phyloP scores from a whole-genome alignment of 805 yeast genomes.

The Candida maesae region DNA sequence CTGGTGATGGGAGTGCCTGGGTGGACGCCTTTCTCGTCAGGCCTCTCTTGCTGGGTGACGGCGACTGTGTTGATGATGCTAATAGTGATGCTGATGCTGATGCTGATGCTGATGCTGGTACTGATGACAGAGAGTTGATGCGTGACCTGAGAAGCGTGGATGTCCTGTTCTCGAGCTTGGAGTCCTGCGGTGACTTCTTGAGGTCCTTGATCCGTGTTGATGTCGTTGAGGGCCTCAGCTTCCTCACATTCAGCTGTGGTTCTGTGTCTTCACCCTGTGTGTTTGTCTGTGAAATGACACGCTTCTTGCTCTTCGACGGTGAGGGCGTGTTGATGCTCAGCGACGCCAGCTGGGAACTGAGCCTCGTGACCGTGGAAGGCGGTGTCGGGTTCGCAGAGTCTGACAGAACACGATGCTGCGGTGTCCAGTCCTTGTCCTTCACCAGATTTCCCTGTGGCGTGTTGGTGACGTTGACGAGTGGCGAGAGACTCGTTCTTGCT shows the following conservation, averaged over 20 bases:
- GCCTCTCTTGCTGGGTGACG: conserved; percentile 4
- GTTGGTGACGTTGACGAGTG: conserved; percentile 8
- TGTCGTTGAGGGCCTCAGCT: neutral
- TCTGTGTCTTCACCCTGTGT: conserved; percentile 4
- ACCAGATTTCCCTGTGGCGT: neutral
- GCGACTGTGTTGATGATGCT: neutral
- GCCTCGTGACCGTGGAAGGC: conserved; percentile 20
- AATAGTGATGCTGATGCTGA: no score
- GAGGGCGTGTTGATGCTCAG: conserved; percentile 14
- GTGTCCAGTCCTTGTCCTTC: neutral
- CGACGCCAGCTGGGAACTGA: conserved; percentile 13
- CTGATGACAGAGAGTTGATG: no score
- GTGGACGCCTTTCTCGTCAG: conserved; percentile 7
- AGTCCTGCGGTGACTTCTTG: neutral
- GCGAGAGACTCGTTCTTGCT: conserved; percentile 11
- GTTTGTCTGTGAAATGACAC: conserved; percentile 1
- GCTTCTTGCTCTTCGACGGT: neutral
- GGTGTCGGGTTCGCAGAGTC: conserved; percentile 1
- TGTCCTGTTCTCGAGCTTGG: conserved; percentile 8
- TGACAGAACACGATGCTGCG: neutral
- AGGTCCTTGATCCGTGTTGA: neutral
- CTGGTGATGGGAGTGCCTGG: conserved; percentile 8
- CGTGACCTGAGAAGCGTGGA: conserved; percentile 7
- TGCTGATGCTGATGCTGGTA: no score
- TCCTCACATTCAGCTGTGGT: neutral